A percentile compares a stretch with the other conserved stretches of the same genome.
These are phyloP conservation scores for Tulasnella sp. DNA, from an alignment of 768 basidiomycete genomes.

Conservation along the genomic window DNA sequence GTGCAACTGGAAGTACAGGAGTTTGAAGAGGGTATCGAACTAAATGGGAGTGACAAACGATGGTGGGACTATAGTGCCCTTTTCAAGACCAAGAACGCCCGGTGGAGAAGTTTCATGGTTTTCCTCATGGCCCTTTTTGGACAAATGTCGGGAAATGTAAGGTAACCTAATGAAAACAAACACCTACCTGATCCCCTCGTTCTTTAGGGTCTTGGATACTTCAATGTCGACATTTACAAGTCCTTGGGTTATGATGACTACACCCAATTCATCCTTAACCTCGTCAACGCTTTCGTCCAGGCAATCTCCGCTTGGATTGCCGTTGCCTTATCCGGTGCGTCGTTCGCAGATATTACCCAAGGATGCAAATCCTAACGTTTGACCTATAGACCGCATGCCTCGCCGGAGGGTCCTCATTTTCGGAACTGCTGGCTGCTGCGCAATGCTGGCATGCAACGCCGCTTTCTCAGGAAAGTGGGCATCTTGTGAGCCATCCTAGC, in stretches of 20 bases:
- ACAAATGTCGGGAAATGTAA: slow-evolving; percentile 26
- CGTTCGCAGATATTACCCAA: background rate
- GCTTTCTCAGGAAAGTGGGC: slow-evolving; percentile 16
- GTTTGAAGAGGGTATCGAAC: slow-evolving; percentile 21
- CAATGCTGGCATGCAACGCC: slow-evolving; percentile 9
- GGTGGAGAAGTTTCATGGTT: slow-evolving; percentile 19
- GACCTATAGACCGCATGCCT: slow-evolving; percentile 14
- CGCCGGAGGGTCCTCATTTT: slow-evolving; percentile 7
- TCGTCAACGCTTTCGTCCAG: slow-evolving; percentile 21
- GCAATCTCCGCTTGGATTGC: slow-evolving; percentile 20
- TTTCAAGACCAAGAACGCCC: slow-evolving; percentile 11
- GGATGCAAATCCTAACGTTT: background rate
- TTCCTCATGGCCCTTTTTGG: slow-evolving; percentile 25
- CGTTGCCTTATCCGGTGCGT: slow-evolving; percentile 7
- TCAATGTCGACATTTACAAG: slow-evolving; percentile 23
- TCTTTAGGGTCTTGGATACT: slow-evolving; percentile 23
- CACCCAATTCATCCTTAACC: slow-evolving; percentile 24
- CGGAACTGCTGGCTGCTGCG: background rate
- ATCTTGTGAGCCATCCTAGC: background rate
- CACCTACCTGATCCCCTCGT: no score
- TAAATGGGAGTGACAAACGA: slow-evolving; percentile 23
- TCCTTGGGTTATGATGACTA: slow-evolving; percentile 3
- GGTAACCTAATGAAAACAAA: no score
- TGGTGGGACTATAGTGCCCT: slow-evolving; percentile 24
- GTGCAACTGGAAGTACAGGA: slow-evolving; percentile 22